Evolutionary conservation across 331 rosid species (phyloP).

Genomic region (Acacia concinna): DNA sequence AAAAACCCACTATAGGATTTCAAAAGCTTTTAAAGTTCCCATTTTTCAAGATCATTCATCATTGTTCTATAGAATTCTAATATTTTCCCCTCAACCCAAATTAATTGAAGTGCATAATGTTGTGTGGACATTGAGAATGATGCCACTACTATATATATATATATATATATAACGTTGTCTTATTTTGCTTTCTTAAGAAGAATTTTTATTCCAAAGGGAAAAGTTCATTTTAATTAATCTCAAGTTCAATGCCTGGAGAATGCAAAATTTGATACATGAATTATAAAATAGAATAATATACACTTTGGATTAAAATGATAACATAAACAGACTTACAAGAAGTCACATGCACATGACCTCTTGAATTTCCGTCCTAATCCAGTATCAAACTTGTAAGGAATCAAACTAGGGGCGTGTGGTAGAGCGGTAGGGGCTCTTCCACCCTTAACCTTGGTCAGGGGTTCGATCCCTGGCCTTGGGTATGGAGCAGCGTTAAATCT

Average conservation of each 20-base stretch:
- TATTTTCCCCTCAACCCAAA: not conserved
- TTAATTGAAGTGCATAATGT: not conserved
- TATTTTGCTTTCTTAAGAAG: not conserved
- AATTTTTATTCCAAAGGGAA: not conserved
- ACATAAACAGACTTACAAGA: too few species aligned
- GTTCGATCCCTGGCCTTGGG: too few species aligned
- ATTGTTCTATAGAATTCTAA: not conserved
- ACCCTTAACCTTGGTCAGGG: too few species aligned
- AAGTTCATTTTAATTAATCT: not conserved
- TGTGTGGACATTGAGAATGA: not conserved
- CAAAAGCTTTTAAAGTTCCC: not conserved
- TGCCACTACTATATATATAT: too few species aligned
- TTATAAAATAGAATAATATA: not conserved
- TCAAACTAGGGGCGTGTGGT: too few species aligned
- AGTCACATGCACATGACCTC: too few species aligned
- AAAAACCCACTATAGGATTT: not conserved
- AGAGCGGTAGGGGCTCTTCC: too few species aligned
- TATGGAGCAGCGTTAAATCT: too few species aligned
- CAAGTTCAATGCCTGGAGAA: not conserved
- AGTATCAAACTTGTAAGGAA: too few species aligned
- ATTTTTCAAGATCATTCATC: not conserved
- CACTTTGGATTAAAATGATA: not conserved
- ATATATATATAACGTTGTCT: not conserved
- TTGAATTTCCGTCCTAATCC: too few species aligned
- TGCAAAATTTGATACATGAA: not conserved